phyloP scores from a whole-genome alignment of 768 basidiomycete genomes.

The Rhodocollybia butyracea region DNA sequence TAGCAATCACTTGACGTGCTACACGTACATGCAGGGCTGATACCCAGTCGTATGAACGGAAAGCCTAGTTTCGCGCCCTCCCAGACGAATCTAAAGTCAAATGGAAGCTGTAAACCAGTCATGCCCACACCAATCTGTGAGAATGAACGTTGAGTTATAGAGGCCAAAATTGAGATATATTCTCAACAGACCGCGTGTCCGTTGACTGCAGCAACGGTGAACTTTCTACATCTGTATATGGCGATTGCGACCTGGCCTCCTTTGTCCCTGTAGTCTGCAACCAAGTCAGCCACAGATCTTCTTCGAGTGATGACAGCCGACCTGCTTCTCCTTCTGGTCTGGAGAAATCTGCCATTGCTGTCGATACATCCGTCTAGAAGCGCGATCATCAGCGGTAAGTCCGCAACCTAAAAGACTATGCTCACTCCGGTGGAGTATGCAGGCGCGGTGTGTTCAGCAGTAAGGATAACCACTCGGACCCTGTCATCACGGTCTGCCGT shows the following conservation, averaged over 20 bases:
- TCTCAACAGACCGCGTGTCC: constrained; percentile 40
- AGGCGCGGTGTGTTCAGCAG: constrained; percentile 46
- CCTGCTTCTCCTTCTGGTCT: constrained; percentile 35
- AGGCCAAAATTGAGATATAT: neutral
- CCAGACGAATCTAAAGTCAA: constrained; percentile 52
- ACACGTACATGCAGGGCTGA: constrained; percentile 44
- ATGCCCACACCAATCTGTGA: constrained; percentile 44
- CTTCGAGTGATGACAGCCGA: neutral
- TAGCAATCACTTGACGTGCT: neutral
- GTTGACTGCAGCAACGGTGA: constrained; percentile 49
- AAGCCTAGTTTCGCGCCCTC: constrained; percentile 43
- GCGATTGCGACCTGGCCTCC: constrained; percentile 46
- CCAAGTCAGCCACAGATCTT: neutral
- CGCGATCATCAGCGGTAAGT: too few relatives aligned
- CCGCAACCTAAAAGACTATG: too few relatives aligned
- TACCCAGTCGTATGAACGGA: constrained; percentile 49
- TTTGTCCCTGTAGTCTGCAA: constrained; percentile 38
- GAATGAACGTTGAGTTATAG: neutral
- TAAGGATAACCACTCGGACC: constrained; percentile 51
- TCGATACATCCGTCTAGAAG: constrained; percentile 44
- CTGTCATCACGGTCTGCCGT: constrained; percentile 50
- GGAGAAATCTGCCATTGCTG: constrained; percentile 41
- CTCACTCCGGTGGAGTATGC: constrained; percentile 61
- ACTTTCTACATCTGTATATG: constrained; percentile 51
- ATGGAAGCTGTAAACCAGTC: constrained; percentile 47